Conservation (phyloP, 495 filamentous ascomycete species). For the Aspergillus sclerotioniger region DNA sequence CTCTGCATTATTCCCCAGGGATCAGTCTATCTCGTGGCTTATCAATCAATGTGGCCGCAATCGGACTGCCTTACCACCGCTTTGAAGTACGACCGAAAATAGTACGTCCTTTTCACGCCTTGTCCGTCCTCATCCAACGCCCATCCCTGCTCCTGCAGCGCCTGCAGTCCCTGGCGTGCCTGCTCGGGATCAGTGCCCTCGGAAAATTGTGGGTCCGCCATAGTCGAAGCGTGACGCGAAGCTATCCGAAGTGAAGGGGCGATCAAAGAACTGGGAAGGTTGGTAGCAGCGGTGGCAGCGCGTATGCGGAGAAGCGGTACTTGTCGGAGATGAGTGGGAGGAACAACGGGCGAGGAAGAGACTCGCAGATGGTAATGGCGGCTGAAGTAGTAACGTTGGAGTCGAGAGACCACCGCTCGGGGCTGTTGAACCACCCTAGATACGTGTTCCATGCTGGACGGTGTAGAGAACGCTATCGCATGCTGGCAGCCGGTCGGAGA, state of each 20-base stretch:
- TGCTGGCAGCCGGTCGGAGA: not conserved
- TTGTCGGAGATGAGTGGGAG: not conserved
- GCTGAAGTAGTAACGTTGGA: not conserved
- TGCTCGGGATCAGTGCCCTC: slow-evolving; percentile 35
- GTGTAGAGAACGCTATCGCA: not conserved
- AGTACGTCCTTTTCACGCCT: slow-evolving; percentile 44
- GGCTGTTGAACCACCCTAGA: slow-evolving; percentile 6
- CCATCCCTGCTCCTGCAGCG: slow-evolving; percentile 37
- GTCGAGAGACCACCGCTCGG: not conserved
- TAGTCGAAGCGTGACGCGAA: slow-evolving; percentile 27
- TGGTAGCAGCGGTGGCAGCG: not conserved
- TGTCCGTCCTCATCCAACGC: slow-evolving; percentile 35
- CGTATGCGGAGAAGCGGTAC: not conserved
- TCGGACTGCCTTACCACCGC: slow-evolving; percentile 32
- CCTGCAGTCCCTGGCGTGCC: slow-evolving; percentile 22
- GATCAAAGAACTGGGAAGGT: not conserved
- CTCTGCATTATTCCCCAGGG: slow-evolving; percentile 21
- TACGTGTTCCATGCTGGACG: slow-evolving; percentile 13
- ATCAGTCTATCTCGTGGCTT: not conserved
- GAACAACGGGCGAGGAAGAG: not conserved
- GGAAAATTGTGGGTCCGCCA: slow-evolving; percentile 29
- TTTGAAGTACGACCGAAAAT: slow-evolving; percentile 48
- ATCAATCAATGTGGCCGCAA: not conserved
- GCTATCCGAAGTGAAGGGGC: not conserved
- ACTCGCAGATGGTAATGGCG: not conserved